Evolutionary conservation across 192 early-diverging fungal species (phyloP).

Genomic region (Chytriomyces sp.): DNA sequence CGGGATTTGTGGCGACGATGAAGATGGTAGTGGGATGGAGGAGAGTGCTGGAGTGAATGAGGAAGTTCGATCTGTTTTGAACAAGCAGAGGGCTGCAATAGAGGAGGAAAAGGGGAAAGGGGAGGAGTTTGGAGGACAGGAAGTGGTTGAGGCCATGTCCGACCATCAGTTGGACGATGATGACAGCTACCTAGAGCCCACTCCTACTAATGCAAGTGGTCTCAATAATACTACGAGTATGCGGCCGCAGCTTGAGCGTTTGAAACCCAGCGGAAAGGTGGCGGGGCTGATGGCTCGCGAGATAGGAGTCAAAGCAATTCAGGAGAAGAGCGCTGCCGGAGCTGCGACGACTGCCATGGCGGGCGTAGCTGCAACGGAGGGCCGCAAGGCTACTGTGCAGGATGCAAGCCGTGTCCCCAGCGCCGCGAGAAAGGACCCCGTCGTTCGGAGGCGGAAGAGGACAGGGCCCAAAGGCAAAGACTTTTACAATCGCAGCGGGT

Average conservation of each 20-base stretch:
- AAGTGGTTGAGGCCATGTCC: background rate
- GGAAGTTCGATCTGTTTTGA: too few species aligned
- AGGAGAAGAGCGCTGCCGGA: too few species aligned
- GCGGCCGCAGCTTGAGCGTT: background rate
- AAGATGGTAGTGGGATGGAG: too few species aligned
- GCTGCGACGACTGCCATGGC: background rate
- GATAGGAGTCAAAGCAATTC: background rate
- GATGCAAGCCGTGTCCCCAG: too few species aligned
- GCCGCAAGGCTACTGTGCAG: background rate
- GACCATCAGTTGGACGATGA: background rate
- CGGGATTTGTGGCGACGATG: background rate
- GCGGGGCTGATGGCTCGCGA: background rate
- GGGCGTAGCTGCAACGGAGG: background rate
- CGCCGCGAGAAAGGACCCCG: background rate
- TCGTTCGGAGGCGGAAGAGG: background rate
- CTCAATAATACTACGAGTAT: conserved; percentile 8
- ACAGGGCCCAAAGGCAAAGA: conserved; percentile 11
- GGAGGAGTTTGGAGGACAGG: background rate
- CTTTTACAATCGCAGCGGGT: conserved; percentile 13
- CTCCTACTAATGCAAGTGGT: background rate
- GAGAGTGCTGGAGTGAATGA: background rate
- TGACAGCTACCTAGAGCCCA: background rate
- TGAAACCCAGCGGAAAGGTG: background rate
- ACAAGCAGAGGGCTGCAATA: too few species aligned
- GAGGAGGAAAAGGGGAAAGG: too few species aligned